These are phyloP conservation scores for Bryopsis sp. DNA, from an alignment of 139 green algal genomes.

Conservation along the genomic window DNA sequence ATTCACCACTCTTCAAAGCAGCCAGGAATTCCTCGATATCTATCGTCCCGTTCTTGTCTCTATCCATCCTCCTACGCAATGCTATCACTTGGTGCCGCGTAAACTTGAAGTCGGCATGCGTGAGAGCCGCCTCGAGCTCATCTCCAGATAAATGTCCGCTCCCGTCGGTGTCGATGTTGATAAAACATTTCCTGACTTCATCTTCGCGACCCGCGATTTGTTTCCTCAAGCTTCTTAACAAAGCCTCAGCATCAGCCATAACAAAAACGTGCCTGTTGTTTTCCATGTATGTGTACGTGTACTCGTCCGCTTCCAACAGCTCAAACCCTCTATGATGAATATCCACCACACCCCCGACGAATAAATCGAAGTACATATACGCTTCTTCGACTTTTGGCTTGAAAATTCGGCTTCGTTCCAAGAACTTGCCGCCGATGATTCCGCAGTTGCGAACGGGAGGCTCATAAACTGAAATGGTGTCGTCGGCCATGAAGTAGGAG, in stretches of 20 bases:
- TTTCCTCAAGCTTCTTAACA: slow-evolving; percentile 33
- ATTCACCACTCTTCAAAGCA: no score
- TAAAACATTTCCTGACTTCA: slow-evolving; percentile 40
- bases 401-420: slow-evolving; percentile 60
- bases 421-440: slow-evolving; percentile 82
- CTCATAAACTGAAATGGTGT: slow-evolving; percentile 86
- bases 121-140: slow-evolving; percentile 37
- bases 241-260: slow-evolving; percentile 47
- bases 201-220: slow-evolving; percentile 34
- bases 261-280: slow-evolving; percentile 72
- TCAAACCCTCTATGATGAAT: slow-evolving; percentile 72
- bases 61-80: slow-evolving; percentile 42
- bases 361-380: slow-evolving; percentile 72
- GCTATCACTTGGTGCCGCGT: slow-evolving; percentile 56
- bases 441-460: slow-evolving; percentile 69
- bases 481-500: slow-evolving; percentile 81
- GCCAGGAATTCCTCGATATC: slow-evolving; percentile 44
- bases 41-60: slow-evolving; percentile 35
- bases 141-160: slow-evolving; percentile 28
- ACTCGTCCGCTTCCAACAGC: slow-evolving; percentile 74
- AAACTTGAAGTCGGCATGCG: slow-evolving; percentile 41
- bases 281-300: slow-evolving; percentile 80
- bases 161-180: slow-evolving; percentile 42
- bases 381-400: slow-evolving; percentile 46
- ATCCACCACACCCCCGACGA: slow-evolving; percentile 53